These are phyloP conservation scores for Circinella minor DNA, from an alignment of 371 early-diverging fungal genomes.

Conservation along the genomic window DNA sequence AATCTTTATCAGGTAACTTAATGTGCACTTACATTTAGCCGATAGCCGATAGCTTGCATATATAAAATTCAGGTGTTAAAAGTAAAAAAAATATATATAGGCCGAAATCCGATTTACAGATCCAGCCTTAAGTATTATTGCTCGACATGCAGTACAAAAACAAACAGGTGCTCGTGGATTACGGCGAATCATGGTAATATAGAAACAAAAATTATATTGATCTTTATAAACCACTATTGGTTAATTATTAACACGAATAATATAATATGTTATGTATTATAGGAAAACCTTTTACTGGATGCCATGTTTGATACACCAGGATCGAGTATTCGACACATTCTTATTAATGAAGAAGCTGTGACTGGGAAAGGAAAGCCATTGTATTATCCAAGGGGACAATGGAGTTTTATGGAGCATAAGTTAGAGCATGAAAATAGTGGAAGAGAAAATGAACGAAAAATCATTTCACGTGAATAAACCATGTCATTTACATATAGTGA, in stretches of 20 bases:
- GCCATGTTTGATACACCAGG: slow-evolving; percentile 81
- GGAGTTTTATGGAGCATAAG: slow-evolving; percentile 27
- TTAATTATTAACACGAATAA: background rate
- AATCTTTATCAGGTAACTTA: slow-evolving; percentile 52
- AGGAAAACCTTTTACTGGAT: slow-evolving; percentile 69
- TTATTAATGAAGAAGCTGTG: slow-evolving; percentile 57
- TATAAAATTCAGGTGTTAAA: no score
- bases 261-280: background rate
- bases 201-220: no score
- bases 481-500: no score
- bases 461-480: background rate
- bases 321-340: slow-evolving; percentile 62
- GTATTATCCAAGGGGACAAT: slow-evolving; percentile 65
- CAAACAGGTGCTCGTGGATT: slow-evolving; percentile 85
- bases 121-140: slow-evolving; percentile 66
- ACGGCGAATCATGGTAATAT: slow-evolving; percentile 70
- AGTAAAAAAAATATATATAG: background rate
- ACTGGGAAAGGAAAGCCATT: slow-evolving; percentile 55
- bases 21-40: background rate
- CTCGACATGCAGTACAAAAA: slow-evolving; percentile 70
- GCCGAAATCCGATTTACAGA: slow-evolving; percentile 65
- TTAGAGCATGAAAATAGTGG: slow-evolving; percentile 14
- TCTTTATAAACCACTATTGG: no score
- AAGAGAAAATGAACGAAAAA: slow-evolving; percentile 12
- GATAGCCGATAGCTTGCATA: background rate